Evolutionary conservation across 768 basidiomycete species (phyloP).

Genomic region (Boletus subcaerulescens): DNA sequence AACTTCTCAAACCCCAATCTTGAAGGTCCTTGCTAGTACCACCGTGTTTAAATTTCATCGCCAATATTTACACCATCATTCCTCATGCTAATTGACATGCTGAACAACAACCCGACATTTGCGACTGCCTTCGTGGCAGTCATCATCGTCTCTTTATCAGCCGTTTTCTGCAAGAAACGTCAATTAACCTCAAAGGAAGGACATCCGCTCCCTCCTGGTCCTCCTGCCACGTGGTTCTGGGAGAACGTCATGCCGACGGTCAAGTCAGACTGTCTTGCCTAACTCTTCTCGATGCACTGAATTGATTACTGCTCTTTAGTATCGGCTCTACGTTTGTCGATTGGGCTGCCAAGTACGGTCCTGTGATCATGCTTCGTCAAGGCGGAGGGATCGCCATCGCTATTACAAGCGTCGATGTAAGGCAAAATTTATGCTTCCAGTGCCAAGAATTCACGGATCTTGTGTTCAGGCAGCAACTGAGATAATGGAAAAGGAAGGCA

Average conservation of each 20-base stretch:
- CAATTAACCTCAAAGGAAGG: constrained; percentile 4
- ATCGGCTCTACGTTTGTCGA: constrained; percentile 39
- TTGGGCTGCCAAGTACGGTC: constrained; percentile 57
- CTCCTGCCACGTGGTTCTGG: constrained; percentile 10
- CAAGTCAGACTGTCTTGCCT: constrained; percentile 4
- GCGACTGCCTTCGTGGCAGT: not conserved
- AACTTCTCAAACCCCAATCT: too few species aligned
- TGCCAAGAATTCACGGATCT: not conserved
- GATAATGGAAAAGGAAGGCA: constrained; percentile 62
- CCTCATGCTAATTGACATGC: not conserved
- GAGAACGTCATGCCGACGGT: not conserved
- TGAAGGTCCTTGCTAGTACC: too few species aligned
- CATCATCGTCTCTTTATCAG: not conserved
- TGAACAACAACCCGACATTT: not conserved
- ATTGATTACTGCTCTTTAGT: not conserved
- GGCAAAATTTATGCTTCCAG: not conserved
- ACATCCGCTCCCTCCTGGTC: constrained; percentile 16
- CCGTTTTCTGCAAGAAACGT: not conserved
- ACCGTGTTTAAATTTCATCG: too few species aligned
- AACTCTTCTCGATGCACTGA: not conserved
- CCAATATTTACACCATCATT: too few species aligned
- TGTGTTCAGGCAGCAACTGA: constrained; percentile 47
- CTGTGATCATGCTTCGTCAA: constrained; percentile 52
- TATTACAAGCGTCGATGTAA: constrained; percentile 19
- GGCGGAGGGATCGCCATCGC: constrained; percentile 32